Base-by-base conservation (phyloP, 768 basidiomycete species). In the Leccinum boreale region DNA sequence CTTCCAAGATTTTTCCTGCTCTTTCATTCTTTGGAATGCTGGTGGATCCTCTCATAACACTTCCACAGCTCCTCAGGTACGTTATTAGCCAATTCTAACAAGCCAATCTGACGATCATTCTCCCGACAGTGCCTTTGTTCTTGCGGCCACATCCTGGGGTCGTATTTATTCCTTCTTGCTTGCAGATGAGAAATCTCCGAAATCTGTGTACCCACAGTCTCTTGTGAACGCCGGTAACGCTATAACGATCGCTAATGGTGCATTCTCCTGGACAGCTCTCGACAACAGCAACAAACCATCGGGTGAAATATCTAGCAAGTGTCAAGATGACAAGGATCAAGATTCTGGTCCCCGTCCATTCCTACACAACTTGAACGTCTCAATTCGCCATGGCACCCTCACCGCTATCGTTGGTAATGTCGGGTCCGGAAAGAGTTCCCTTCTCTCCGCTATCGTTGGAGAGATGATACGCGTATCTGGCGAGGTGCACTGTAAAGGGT, bases 21-120 rank as follows among this genome's bases (percentile, higher is more conserved):
- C 60, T 70, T 46, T 69, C 68, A 15, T 71, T 71, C 66, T 71
- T 70, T 39, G 67, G 67, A 15, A 62, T 70, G 70, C 54, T 71
- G 39, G 70, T 70, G 39, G 70, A 70, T 23, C 70, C 70, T 31
- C 64, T 70, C 36, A 62, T 70, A 12, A 44, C 66, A 12, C 64
- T 70, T 49, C 70, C 70, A 10, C 70, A 71, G 58, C 59, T 68
- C 26, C 62, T 71, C 19, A 70, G 68, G 67, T 69, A 59, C 57
- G 58, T 52, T 8, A 5, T 33, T 5, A 4, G 5, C 26, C 35
- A 21, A 28, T 31, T 7, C 36, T 12, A 15, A 4, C 12, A 26
- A 33, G 7, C 42, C 44, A 11, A 44, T 9, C 56, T 49, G 50
- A 56, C 28, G 19, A 17, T 31, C n/a, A 45, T 15, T 3, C 12